Base-by-base conservation (phyloP, 352 stramenopile species). In the Phytophthora hibernalis region DNA sequence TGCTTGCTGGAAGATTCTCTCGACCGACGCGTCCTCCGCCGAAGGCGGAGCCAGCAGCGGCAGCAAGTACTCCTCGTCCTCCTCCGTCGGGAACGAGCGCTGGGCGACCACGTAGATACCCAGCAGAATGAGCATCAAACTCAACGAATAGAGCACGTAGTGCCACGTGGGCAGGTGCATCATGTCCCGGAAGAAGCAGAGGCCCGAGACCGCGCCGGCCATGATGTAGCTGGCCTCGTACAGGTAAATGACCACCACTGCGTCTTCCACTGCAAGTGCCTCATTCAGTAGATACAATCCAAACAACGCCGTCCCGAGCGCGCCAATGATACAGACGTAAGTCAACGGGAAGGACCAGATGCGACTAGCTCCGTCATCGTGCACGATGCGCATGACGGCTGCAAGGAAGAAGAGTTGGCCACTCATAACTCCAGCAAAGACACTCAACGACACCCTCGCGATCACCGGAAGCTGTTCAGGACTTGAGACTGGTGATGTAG, bases 111-210 rank as follows among this genome's bases (percentile, higher is more conserved):
- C 65, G 65, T 89, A 90, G 35, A 94, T 92, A 1, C 86, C 86
- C 15, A 90, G 22, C 26, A 94, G 51, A 64, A 94, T 94, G 28
- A 90, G 58, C 59, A 76, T 50, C 20, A 94, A 70, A 58, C 86
- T 92, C 3, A 91, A 65, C 11, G 82, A 87, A 43, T 94, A 94
- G 9, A 92, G 71, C 26, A 89, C 72, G 62, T 89, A 92, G 55
- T 91, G 83, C 83, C 84, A 91, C 7, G 72, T 54, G 24, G 72
- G 68, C 31, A 93, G 53, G 48, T 84, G 54, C 11, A 79, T 78
- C 86, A 95, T 93, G 64, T 95, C 86, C 21, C 77, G 72, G 60
- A 95, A 95, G 69, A 95, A 93, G 54, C 84, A 91, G 10, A 95
- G 68, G 0, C 86, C 86, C 1, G 86, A 95, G 65, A 95, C 77